Evolutionary conservation across 345 rosid genomes (phyloP).

Genomic region (Toxicodendron radicans): DNA sequence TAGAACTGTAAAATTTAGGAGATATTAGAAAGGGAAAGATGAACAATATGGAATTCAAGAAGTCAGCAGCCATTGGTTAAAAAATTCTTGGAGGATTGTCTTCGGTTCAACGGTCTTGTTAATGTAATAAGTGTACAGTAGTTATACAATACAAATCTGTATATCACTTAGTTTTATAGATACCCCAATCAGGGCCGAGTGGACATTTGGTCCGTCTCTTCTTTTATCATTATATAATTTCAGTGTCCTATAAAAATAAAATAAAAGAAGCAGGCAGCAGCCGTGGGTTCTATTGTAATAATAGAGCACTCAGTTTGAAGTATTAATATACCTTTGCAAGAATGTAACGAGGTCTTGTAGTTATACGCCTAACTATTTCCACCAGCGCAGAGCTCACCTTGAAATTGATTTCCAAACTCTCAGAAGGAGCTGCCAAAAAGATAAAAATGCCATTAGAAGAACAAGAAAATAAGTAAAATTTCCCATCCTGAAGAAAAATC

Average conservation of each 20-base stretch:
- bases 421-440: slow-evolving; percentile 68
- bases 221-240: no score
- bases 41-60: not conserved
- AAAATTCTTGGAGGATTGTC: no score
- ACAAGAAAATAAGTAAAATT: not conserved
- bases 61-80: not conserved
- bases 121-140: no score
- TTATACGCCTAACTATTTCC: slow-evolving; percentile 77
- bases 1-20: not conserved
- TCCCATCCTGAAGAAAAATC: not conserved
- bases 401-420: slow-evolving; percentile 91
- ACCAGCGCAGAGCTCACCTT: slow-evolving; percentile 97
- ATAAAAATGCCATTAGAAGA: slow-evolving; percentile 9
- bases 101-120: no score
- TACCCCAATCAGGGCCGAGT: no score
- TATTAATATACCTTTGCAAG: slow-evolving; percentile 77
- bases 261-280: not conserved
- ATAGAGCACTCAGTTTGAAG: slow-evolving; percentile 1
- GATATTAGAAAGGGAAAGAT: not conserved
- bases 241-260: no score
- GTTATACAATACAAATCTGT: no score
- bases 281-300: not conserved
- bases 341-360: slow-evolving; percentile 86
- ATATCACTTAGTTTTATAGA: no score
- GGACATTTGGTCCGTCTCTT: no score